A percentile compares a stretch with the other conserved stretches of the same genome.
Conservation (phyloP, 2,329 filamentous ascomycete species). For the Nigrospora osmanthi region DNA sequence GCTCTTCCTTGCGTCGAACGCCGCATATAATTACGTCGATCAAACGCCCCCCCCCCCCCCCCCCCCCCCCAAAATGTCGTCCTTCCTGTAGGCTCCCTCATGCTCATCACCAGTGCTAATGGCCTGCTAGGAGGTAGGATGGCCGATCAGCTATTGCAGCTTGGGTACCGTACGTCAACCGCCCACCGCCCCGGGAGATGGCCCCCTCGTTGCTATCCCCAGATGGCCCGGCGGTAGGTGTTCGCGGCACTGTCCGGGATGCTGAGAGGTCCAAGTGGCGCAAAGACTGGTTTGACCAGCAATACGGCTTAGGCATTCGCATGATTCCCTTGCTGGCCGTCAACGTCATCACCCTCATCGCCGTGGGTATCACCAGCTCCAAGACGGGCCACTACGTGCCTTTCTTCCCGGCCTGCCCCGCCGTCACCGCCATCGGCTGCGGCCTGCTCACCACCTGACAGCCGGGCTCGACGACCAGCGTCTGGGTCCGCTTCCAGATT, state of each 20-base stretch:
- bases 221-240: too few relatives aligned
- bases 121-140: neutral
- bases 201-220: too few relatives aligned
- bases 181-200: neutral
- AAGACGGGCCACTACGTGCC: conserved; percentile 7
- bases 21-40: too few relatives aligned
- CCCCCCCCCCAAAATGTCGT: too few relatives aligned
- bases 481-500: conserved; percentile 27
- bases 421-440: conserved; percentile 20
- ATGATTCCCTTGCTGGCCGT: conserved; percentile 5
- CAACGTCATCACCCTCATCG: neutral
- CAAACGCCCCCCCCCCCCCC: too few relatives aligned
- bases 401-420: conserved; percentile 11
- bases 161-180: neutral
- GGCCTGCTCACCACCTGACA: conserved; percentile 27
- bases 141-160: neutral
- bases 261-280: too few relatives aligned
- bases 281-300: conserved; percentile 14
- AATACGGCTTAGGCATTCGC: conserved; percentile 20
- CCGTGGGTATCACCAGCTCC: conserved; percentile 10
- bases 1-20: too few relatives aligned
- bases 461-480: conserved; percentile 15
- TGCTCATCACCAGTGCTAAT: neutral
- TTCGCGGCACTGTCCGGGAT: too few relatives aligned
- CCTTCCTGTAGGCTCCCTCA: neutral